A percentile compares a stretch with the other conserved stretches of the same genome.
Conservation (phyloP, 2,329 filamentous ascomycete species). For the Apiospora aurea region DNA sequence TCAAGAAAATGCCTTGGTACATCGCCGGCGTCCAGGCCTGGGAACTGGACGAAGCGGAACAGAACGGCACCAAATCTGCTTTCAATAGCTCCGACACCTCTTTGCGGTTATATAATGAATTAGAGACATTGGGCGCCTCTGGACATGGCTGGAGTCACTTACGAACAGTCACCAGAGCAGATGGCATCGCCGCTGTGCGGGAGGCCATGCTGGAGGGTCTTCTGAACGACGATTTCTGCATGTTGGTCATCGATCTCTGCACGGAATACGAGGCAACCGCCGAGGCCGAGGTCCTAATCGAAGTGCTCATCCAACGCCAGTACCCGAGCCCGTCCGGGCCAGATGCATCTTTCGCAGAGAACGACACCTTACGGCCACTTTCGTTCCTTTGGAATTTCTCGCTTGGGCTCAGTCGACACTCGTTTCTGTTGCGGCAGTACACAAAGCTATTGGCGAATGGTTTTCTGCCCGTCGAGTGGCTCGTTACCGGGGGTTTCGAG, state of each 20-base stretch:
- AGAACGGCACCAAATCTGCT: conserved; percentile 45
- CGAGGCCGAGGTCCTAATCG: conserved; percentile 52
- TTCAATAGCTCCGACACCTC: conserved; percentile 49
- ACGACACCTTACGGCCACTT: conserved; percentile 41
- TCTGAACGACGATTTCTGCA: conserved; percentile 49
- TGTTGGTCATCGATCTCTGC: conserved; percentile 52
- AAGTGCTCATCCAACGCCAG: conserved; percentile 42
- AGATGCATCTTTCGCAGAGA: conserved; percentile 40
- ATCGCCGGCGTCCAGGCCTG: conserved; percentile 53
- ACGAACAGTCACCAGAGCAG: conserved; percentile 52
- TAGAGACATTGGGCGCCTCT: conserved; percentile 52
- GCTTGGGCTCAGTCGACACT: conserved; percentile 38
- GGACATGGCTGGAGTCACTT: conserved; percentile 55
- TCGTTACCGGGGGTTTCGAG: conserved; percentile 51
- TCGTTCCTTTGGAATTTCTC: conserved; percentile 45
- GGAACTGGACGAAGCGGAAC: conserved; percentile 47
- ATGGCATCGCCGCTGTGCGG: conserved; percentile 52
- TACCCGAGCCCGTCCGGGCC: conserved; percentile 46
- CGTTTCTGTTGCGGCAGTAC: conserved; percentile 48
- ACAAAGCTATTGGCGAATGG: conserved; percentile 44
- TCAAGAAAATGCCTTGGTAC: conserved; percentile 56
- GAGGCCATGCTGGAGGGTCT: conserved; percentile 52
- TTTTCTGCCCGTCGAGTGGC: conserved; percentile 51
- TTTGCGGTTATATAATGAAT: conserved; percentile 54
- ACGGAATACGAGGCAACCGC: conserved; percentile 42